Base-by-base conservation (phyloP, 1,284 basidiomycete genomes). In the Cerioporus squamosus region DNA sequence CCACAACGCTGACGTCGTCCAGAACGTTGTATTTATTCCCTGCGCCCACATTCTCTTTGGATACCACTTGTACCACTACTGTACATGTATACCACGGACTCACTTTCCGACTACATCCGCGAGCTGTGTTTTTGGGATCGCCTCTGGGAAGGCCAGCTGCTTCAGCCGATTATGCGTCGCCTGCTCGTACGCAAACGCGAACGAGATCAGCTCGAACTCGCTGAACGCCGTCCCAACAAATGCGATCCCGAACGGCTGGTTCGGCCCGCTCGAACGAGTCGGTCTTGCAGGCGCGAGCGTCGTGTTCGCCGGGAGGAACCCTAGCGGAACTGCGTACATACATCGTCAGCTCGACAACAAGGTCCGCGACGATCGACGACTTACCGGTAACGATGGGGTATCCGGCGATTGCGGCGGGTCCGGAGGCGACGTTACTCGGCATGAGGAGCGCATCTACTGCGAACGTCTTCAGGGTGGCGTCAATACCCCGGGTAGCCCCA, bases 381-480 rank as follows among this genome's bases (percentile, higher is more conserved):
- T 18, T 22, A 80, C 82, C 82, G 6, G 84, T 84, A 12, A 86
- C 74, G 50, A 86, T 81, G 1, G 85, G 84, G 66, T 86, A 87
- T 5, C 84, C 84, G 0, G 80, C 83, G 46, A 86, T 81, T 2
- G 84, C 84, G 77, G 69, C 53, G 1, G 63, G 64, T 2, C 29
- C 59, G 1, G 63, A 59, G 7, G 61, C 73, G 51, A 83, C 84
- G 17, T 77, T 72, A 1, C 82, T 77, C 3, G 86, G 87, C 15
- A 86, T 72, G 8, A 88, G 73, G 10, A 88, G 73, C 0, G 86
- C 87, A 61, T 88, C 85, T 0, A 83, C 69, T 9, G 74, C 65
- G 66, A 74, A 78, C 39, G 68, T 62, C 52, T 76, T 68, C 20
- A 83, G 68, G 3, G 76, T 71, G 0, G 72, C 79, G 60, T 83